Evolutionary conservation across 176 grass and related monocot genomes (phyloP), one percentile per base, ranked within the genome.

Genomic region (Oryza brachyantha): DNA sequence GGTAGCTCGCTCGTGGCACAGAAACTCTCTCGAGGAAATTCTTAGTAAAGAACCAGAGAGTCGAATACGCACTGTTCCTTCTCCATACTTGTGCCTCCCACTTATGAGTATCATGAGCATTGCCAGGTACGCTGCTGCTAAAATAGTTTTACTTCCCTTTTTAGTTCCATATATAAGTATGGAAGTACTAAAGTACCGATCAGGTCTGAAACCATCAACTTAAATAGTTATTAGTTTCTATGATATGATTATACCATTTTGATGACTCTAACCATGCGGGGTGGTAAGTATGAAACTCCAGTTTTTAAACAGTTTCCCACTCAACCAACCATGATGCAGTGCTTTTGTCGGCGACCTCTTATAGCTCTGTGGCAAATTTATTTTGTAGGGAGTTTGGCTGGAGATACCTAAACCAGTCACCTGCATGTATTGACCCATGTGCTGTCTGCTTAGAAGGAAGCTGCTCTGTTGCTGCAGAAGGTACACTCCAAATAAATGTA

Each of bases 61-160:
- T 28, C 70, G 9, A 59, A 77, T 82, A 74, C 81, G 35, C 37
- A 90, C 87, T 60, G 70, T 87, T 78, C 90, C 92, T 75, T 99
- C 96, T 58, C 92, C 96, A 12, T 95, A 95, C 64, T 73, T 99
- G 5, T 93, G 85, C 79, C 92, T 99, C 39, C 96, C 96, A 19
- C 86, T 99, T 48, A 93, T 99, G 90, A 99, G 92, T 78, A 91
- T 93, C 65, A 91, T 95, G 85, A 93, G 40, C 32, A 99, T 99
- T 76, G 92, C 92, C 37, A 93, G 96, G 96, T 95, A n/a, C 80
- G 65, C 74, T 70, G 57, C n/a, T 43, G 34, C 27, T 32, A 35
- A 28, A 5, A 43, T 68, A 35, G 16, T n/a, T 68, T 7, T 81
- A 8, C 13, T 59, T 22, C 25, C 7, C 17, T 76, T 19, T 75